Base-by-base conservation (phyloP, 2,329 filamentous ascomycete genomes). In the Colletotrichum sp. region DNA sequence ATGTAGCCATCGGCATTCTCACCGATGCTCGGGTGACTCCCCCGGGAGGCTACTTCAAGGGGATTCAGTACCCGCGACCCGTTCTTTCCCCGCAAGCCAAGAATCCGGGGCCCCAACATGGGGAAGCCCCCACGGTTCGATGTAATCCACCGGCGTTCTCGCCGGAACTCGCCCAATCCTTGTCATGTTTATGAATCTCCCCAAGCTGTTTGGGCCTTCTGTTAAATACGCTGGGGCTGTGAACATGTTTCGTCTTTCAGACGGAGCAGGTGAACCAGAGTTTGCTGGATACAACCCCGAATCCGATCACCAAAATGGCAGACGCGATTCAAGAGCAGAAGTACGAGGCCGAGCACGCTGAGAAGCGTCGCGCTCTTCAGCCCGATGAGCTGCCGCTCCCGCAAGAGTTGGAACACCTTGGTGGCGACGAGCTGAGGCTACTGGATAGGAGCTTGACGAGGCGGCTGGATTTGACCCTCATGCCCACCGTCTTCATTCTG, bases 61-160 rank as follows among this genome's bases (percentile, higher is more conserved):
- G 32, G 59, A 64, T 15, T 64, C 21, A 28, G 61, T 64, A 39
- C 18, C 18, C 16, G 32, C 16, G 32, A 60, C 48, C 61, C 36
- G 43, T 32, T 52, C 52, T 48, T 68, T 21, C 71, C 71, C 71
- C 64, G 64, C 71, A 72, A 61, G 36, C 64, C 71, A 72, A 63
- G 64, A 63, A 67, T 72, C 71, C 39, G 63, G 71, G 71, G 71
- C 71, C 55, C 64, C 71, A 61, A 65, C 26, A 36, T 67, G n/a
- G 55, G 36, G 64, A 26, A 28, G 10, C 36, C 67, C 36, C 57
- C 55, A 28, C 57, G n/a, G 9, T 16, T 21, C 15, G 55, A 57
- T 18, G 21, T 18, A 59, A 30, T 64, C 52, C 48, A 60, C 61
- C 70, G 70, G 70, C 43, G 10, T 72, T 72, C 69, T 72, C 61